Conservation (phyloP, 1,284 basidiomycete species). For the Sporisorium graminicola region DNA sequence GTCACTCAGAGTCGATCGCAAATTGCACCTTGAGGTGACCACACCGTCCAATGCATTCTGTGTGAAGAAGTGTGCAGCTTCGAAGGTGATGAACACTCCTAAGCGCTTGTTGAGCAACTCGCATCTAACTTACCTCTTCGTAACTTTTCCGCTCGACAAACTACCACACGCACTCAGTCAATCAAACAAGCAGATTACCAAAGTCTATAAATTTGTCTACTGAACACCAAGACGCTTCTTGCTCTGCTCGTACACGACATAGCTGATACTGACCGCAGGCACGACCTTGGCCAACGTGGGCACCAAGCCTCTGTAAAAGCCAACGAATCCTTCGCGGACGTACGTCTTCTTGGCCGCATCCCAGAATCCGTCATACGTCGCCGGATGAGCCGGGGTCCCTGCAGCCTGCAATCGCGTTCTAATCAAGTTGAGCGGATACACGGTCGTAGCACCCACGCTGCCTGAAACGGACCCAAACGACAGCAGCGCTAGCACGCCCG, state of each 20-base stretch:
- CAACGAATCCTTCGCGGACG: conserved; percentile 87
- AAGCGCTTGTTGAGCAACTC: too few relatives aligned
- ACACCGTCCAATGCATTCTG: too few relatives aligned
- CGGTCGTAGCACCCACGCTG: conserved; percentile 71
- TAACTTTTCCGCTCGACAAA: too few relatives aligned
- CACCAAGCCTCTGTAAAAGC: conserved; percentile 92
- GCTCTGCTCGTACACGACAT: conserved; percentile 67
- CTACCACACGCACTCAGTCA: neutral
- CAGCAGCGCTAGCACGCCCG: conserved; percentile 70
- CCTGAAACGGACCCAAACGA: conserved; percentile 71
- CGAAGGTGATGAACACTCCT: neutral
- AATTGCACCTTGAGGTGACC: too few relatives aligned
- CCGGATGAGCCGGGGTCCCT: conserved; percentile 73
- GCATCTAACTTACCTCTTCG: too few relatives aligned
- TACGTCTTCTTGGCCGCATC: conserved; percentile 89
- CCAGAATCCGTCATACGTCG: conserved; percentile 81
- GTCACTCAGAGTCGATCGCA: too few relatives aligned
- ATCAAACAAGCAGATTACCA: neutral
- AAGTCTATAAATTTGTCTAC: conserved; percentile 12
- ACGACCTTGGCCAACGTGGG: conserved; percentile 84
- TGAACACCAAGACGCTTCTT: conserved; percentile 59
- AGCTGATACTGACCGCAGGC: conserved; percentile 65
- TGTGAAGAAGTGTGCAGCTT: too few relatives aligned
- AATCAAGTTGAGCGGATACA: conserved; percentile 75
- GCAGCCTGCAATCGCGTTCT: conserved; percentile 95